Base-by-base conservation (phyloP, 768 basidiomycete species). In the Clavulina sp. region DNA sequence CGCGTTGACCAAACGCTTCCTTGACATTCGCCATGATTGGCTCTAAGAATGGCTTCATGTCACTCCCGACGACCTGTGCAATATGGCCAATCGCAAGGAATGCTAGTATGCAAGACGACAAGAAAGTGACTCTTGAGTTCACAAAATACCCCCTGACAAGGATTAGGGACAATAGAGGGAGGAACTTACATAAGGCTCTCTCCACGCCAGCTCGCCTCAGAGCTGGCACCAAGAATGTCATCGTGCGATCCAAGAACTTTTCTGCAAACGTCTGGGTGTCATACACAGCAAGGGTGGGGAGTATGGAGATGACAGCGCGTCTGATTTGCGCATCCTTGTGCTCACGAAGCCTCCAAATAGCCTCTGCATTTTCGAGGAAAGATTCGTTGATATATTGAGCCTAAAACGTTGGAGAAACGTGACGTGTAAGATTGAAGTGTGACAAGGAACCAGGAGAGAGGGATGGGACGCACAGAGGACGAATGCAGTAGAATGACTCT, bases 51-150 rank as follows among this genome's bases (percentile, higher is more conserved):
- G 81, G 81, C 60, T 92, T 89, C 85, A 97, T 95, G 55, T 93
- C 88, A 56, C 88, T 84, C 43, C 81, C 81, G 21, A 97, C 86
- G 47, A 86, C 83, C 40, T 78, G 77, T 1, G 95, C 89, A 48
- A 93, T 85, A 60, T 95, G 88, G 0, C 95, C 95, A 56, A 99
- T 91, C 2, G 95, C 92, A 58, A 91, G 81, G 63, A 96, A 97
- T 2, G 92, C 92, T 89, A 55, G 4, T 36, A 21, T 41, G 32
- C 13, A n/a, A n/a, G n/a, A n/a, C n/a, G n/a, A n/a, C n/a, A n/a
- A n/a, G n/a, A n/a, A n/a, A n/a, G n/a, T n/a, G n/a, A n/a, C n/a
- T n/a, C n/a, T n/a, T n/a, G n/a, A n/a, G n/a, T n/a, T n/a, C n/a
- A n/a, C n/a, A n/a, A n/a, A n/a, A n/a, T n/a, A n/a, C n/a, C n/a